Base-by-base conservation (phyloP, 176 grass and related monocot genomes). In the Avena insularis region DNA sequence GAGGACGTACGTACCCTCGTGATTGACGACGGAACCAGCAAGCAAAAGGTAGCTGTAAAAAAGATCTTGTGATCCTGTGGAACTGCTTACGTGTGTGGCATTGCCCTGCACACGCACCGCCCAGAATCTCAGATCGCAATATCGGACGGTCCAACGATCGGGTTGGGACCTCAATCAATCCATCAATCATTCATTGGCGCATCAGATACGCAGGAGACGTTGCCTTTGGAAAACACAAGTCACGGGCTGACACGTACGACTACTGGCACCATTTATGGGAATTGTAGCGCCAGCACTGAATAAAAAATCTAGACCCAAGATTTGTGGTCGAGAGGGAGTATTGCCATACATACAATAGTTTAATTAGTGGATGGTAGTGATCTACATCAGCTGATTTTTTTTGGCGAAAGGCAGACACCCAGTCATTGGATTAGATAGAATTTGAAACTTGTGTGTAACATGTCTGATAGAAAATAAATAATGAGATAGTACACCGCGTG, bases 41-140 rank as follows among this genome's bases (percentile, higher is more conserved):
- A 68, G 64, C 29, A 68, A 55, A 43, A 68, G 36, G 64, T 13
- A 7, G 64, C 64, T 68, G 64, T 68, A 68, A 68, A 68, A 68
- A 68, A 68, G 31, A 68, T 68, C 31, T 17, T 2, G 64, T 29
- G 64, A 68, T 68, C 64, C 27, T 33, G 63, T 27, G 12, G 27
- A 33, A 14, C 5, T 31, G 63, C 40, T 0, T 66, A 66, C 63
- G 64, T 68, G 64, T 68, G 64, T 33, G 29, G 64, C 14, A 36
- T 6, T 29, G 64, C 64, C 17, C 1, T 29, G 14, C 64, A 68
- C 64, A 68, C 64, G 64, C 31, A 36, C 29, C 36, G 6, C 6
- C 4, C 5, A 66, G 63, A 66, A 66, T 66, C 63, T 66, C 27
- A 35, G 31, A 36, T 33, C 1, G 29, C 1, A 29, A 17, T 17